Percentiles rank a stretch among this genome's conserved stretches.
phyloP scores from a whole-genome alignment of 139 green algal genomes.

The Dunaliella primolecta region DNA sequence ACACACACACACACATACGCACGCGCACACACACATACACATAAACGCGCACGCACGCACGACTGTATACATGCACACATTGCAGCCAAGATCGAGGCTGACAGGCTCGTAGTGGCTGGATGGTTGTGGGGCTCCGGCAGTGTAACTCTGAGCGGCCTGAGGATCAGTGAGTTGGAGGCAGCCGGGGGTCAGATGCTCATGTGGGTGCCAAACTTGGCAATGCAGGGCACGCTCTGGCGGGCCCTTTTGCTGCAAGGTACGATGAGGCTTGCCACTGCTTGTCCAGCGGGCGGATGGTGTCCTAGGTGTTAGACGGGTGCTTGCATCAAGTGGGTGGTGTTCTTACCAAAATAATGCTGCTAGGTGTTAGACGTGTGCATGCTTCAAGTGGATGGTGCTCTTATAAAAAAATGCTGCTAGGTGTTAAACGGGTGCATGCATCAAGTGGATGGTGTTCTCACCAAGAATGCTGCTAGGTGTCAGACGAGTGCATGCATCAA shows the following conservation, averaged over 20 bases:
- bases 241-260: not conserved
- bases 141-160: not conserved
- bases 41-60: not conserved
- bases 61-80: not conserved
- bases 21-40: conserved; percentile 10
- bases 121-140: not conserved
- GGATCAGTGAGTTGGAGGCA: not conserved
- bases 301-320: no score
- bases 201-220: not conserved
- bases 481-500: no score
- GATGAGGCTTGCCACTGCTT: no score
- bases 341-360: no score
- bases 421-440: no score
- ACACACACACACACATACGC: conserved; percentile 15
- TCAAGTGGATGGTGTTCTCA: no score
- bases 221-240: not conserved
- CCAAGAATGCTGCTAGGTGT: no score
- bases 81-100: not conserved
- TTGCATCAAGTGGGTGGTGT: no score
- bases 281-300: no score
- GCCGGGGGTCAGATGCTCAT: not conserved
- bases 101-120: not conserved
- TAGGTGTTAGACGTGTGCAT: no score
- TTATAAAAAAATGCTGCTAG: no score
- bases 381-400: no score